phyloP scores from a whole-genome alignment of 1,139 yeast species.

The Pichia sp. region DNA sequence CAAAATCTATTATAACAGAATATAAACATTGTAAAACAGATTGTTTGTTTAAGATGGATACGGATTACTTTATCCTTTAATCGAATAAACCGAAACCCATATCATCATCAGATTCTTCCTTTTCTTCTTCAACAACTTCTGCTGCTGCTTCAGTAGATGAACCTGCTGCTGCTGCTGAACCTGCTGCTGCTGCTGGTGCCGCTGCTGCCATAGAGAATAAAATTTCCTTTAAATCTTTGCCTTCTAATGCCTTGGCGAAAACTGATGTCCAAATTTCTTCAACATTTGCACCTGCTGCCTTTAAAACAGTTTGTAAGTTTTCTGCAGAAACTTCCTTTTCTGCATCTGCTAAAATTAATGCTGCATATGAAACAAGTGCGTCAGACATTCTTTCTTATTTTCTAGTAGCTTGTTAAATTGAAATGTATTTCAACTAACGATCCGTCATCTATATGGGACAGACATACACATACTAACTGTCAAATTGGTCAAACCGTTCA shows the following conservation, averaged over 20 bases:
- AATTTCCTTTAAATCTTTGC: constrained; percentile 90
- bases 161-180: constrained; percentile 53
- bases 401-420: too few relatives aligned
- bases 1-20: constrained; percentile 11
- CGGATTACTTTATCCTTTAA: too few relatives aligned
- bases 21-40: constrained; percentile 8
- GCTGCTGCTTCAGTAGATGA: constrained; percentile 57
- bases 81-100: constrained; percentile 75
- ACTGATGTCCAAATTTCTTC: constrained; percentile 91
- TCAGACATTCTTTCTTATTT: constrained; percentile 39
- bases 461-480: too few relatives aligned
- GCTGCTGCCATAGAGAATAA: constrained; percentile 43
- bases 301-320: constrained; percentile 75
- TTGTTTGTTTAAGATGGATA: too few relatives aligned
- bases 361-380: constrained; percentile 80
- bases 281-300: constrained; percentile 86
- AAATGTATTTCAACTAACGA: too few relatives aligned
- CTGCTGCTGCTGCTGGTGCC: constrained; percentile 54
- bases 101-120: constrained; percentile 67
- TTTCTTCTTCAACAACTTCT: constrained; percentile 44
- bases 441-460: too few relatives aligned
- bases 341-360: constrained; percentile 96
- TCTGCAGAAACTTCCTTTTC: constrained; percentile 92
- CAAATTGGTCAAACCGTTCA: too few relatives aligned
- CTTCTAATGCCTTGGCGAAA: constrained; percentile 95